Evolutionary conservation across 2,329 filamentous ascomycete genomes (phyloP).

Genomic region (Tympanopsis confertula): DNA sequence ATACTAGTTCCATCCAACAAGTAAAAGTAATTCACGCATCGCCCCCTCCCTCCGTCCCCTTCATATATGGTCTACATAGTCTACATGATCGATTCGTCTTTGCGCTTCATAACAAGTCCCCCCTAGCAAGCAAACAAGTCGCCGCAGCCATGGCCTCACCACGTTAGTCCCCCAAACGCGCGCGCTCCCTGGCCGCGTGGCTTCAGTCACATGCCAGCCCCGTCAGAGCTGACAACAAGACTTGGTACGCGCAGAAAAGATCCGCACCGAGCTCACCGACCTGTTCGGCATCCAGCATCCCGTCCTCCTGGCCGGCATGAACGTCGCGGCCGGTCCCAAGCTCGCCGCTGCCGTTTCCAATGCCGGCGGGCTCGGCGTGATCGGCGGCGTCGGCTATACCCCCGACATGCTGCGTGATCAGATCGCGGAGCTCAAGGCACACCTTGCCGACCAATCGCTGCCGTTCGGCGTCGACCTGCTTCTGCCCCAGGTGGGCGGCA

Average conservation of each 20-base stretch:
- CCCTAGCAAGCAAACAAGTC: background rate
- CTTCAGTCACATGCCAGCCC: no score
- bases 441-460: conserved; percentile 77
- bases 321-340: conserved; percentile 92
- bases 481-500: conserved; percentile 87
- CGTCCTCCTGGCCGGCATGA: conserved; percentile 93
- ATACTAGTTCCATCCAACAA: no score
- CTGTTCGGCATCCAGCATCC: conserved; percentile 97
- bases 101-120: conserved; percentile 13
- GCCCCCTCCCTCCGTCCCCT: no score
- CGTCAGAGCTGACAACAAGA: no score
- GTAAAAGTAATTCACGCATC: no score
- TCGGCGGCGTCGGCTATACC: conserved; percentile 90
- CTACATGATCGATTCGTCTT: no score
- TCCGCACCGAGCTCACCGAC: conserved; percentile 86
- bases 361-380: conserved; percentile 89
- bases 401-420: conserved; percentile 95
- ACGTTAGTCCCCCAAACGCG: conserved; percentile 14
- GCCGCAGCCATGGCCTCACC: conserved; percentile 1
- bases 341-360: conserved; percentile 94
- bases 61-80: no score
- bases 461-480: conserved; percentile 92
- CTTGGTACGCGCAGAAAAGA: conserved; percentile 48
- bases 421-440: conserved; percentile 85
- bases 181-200: background rate